phyloP scores from a whole-genome alignment of 305 asterid genomes.

The Ajuga reptans region DNA sequence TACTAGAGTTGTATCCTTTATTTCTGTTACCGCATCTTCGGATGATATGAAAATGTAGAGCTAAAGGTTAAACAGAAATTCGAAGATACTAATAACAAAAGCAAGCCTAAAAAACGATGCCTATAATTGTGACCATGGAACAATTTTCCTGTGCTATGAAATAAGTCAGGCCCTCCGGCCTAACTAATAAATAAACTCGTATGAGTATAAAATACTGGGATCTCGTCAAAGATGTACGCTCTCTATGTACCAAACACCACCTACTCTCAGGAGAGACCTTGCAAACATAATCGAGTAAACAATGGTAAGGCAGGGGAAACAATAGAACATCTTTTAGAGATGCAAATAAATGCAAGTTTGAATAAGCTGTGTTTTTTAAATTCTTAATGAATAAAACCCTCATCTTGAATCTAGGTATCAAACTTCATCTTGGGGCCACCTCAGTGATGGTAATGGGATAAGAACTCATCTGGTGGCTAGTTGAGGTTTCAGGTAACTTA shows the following conservation, averaged over 20 bases:
- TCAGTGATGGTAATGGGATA: conserved; percentile 47
- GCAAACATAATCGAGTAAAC: not conserved
- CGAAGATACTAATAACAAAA: not conserved
- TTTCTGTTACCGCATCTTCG: no score
- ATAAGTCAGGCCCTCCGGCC: not conserved
- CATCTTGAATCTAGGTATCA: not conserved
- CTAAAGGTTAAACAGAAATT: not conserved
- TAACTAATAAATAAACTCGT: not conserved
- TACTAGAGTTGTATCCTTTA: no score
- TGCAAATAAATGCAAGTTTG: not conserved
- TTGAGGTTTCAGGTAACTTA: conserved; percentile 45
- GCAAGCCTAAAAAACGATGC: not conserved
- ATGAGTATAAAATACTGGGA: not conserved
- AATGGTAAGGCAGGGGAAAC: not conserved
- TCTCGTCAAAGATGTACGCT: not conserved
- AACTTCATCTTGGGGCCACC: conserved; percentile 38
- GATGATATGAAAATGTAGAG: not conserved
- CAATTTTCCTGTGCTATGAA: not conserved
- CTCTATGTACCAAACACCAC: not conserved
- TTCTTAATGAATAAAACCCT: not conserved
- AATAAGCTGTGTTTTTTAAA: not conserved
- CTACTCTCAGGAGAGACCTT: not conserved
- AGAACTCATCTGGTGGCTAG: conserved; percentile 50
- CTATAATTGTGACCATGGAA: not conserved
- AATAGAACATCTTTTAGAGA: not conserved